These are phyloP conservation scores for Diphasiastrum complanatum DNA, from an alignment of 83 land plant species.

Conservation along the genomic window DNA sequence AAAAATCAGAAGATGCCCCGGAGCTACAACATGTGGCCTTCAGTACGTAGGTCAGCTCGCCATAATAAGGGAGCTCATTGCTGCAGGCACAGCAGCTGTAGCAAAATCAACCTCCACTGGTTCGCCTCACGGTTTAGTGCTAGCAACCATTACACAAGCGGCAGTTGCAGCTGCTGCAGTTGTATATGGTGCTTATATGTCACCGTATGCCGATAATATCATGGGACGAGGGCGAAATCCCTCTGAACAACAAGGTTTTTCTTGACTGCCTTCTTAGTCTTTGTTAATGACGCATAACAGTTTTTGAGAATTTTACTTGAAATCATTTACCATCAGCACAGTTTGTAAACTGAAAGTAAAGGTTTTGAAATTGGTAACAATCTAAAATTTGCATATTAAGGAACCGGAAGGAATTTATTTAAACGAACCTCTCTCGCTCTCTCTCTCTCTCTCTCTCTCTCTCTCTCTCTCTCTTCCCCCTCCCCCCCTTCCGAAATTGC, in stretches of 20 bases:
- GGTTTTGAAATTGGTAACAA: background rate
- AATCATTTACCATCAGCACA: background rate
- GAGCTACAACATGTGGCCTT: too few relatives aligned
- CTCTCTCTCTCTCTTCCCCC: too few relatives aligned
- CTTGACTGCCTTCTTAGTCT: background rate
- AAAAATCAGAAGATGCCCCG: too few relatives aligned
- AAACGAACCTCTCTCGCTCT: background rate
- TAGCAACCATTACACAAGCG: conserved; percentile 23
- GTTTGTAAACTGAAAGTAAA: background rate
- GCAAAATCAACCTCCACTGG: conserved; percentile 12
- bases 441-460: too few relatives aligned
- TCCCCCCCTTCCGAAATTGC: too few relatives aligned
- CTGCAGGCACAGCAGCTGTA: conserved; percentile 22
- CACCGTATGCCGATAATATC: conserved; percentile 19
- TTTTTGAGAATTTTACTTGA: background rate
- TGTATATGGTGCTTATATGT: conserved; percentile 29
- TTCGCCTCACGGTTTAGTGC: conserved; percentile 14
- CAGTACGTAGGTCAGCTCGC: too few relatives aligned
- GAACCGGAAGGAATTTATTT: background rate
- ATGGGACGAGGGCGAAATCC: background rate
- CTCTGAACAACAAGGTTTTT: background rate
- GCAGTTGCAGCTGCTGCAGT: conserved; percentile 34
- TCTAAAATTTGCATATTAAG: background rate
- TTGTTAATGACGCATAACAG: too few relatives aligned
- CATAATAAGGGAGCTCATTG: conserved; percentile 22